Conservation (phyloP, 192 early-diverging fungal genomes). For the Umbelopsis isabellina region DNA sequence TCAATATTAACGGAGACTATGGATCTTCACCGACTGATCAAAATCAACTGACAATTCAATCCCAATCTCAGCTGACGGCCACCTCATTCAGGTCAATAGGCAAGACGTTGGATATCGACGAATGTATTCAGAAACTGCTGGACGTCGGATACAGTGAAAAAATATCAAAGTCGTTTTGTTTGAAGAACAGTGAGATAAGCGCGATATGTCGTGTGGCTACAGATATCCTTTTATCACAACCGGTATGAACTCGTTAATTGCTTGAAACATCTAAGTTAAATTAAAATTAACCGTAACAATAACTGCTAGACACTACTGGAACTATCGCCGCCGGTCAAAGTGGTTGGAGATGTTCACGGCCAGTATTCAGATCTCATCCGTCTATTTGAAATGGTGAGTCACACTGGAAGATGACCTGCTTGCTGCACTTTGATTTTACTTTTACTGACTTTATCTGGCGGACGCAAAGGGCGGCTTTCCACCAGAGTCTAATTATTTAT, state of each 20-base stretch:
- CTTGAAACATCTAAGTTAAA: conserved; percentile 15
- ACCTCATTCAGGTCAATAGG: conserved; percentile 31
- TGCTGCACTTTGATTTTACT: background rate
- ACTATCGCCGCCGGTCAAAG: conserved; percentile 76
- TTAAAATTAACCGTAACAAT: background rate
- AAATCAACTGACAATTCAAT: conserved; percentile 21
- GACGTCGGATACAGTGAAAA: conserved; percentile 76
- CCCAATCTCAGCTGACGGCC: conserved; percentile 29
- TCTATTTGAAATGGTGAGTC: conserved; percentile 77
- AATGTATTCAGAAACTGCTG: conserved; percentile 84
- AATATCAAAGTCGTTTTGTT: conserved; percentile 76
- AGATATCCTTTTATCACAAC: conserved; percentile 90
- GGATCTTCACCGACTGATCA: conserved; percentile 23
- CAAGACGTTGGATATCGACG: conserved; percentile 66
- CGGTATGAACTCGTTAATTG: conserved; percentile 42
- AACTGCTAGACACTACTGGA: conserved; percentile 61
- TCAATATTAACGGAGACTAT: conserved; percentile 26
- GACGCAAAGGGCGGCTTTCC: conserved; percentile 76
- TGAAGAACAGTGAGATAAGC: conserved; percentile 85
- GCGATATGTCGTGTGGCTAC: conserved; percentile 85
- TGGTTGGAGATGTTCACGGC: conserved; percentile 93
- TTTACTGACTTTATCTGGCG: background rate
- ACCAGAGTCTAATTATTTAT: conserved; percentile 88
- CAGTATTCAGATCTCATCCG: conserved; percentile 93
- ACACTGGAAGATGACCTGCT: background rate